Evolutionary conservation across 202 grass and related monocot species (phyloP), one percentile per base, ranked within the genome.

Genomic region (Musa balbisiana): DNA sequence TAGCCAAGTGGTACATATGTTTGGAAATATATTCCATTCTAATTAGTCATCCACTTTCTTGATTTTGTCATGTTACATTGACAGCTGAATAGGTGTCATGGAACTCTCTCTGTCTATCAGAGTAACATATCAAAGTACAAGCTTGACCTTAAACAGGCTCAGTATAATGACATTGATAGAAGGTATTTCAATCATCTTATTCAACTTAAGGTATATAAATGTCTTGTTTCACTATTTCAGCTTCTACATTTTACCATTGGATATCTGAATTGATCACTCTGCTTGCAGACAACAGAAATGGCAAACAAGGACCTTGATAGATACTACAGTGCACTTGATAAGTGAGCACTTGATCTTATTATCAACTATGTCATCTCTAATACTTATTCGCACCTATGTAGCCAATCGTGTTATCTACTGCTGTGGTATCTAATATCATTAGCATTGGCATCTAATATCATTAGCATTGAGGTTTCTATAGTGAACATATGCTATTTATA

Each of bases 261-360:
- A 73, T 60, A 64, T 81, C 74, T 77, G 1, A 67, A 58, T 23
- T 53, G 54, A 64, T 29, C 67, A 50, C 73, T 73, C 58, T 84
- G 59, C 27, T 78, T 75, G 67, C 86, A 97, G 93, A 93, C 93
- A 82, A 89, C 86, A 74, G 93, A 97, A 81, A 97, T 97, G 93
- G 90, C 93, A 80, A 97, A 97, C 77, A 97, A 97, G 78, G 93
- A 92, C 74, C 90, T 97, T 78, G 93, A 97, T 62, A 71, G 93
- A 70, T 97, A 97, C 78, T 91, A 92, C 81, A 79, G 82, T 84
- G 93, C 93, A 82, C 85, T 97, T 80, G 93, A 97, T 79, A 97
- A 91, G 93, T 97, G 73, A 87, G 93, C 11, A 53, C 62, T 78
- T 26, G 25, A 50, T 58, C 55, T 51, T 71, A 64, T 64, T 16